These are phyloP conservation scores for Fonsecaea erecta DNA, from an alignment of 2,329 filamentous ascomycete genomes.

Conservation along the genomic window DNA sequence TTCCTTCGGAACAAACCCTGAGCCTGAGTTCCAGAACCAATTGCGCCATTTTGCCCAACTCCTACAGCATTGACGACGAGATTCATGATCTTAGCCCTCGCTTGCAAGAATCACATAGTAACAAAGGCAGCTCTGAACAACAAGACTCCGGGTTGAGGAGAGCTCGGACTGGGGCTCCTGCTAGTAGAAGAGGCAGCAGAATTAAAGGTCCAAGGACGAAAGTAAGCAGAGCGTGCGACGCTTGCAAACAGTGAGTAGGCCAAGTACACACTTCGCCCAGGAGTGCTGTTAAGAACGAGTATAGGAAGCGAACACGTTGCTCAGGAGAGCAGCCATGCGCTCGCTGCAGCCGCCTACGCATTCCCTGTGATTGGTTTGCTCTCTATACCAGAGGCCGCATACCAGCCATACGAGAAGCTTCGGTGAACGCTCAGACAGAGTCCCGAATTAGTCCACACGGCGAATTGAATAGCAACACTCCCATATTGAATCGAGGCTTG, in stretches of 20 bases:
- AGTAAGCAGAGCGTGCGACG: slow-evolving; percentile 6
- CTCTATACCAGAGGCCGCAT: slow-evolving; percentile 1
- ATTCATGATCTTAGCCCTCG: background rate
- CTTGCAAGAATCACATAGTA: background rate
- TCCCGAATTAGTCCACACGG: background rate
- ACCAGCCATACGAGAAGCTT: background rate
- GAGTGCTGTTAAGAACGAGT: background rate
- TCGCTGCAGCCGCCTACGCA: background rate
- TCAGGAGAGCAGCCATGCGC: slow-evolving; percentile 2
- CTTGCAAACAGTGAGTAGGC: slow-evolving; percentile 4
- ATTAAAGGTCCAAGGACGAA: background rate
- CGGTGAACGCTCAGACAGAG: background rate
- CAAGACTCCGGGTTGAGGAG: background rate
- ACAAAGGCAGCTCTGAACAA: background rate
- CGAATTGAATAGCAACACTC: background rate
- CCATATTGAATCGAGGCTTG: background rate
- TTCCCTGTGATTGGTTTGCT: slow-evolving; percentile 1
- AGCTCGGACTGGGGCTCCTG: background rate
- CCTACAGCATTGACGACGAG: background rate
- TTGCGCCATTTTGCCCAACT: background rate
- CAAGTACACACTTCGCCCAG: background rate
- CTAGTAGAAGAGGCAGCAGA: background rate
- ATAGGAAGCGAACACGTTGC: slow-evolving; percentile 2
- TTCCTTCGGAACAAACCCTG: background rate
- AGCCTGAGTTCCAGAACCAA: background rate